Conservation (phyloP, 1,284 basidiomycete genomes). For the Trichosporon asahii region DNA sequence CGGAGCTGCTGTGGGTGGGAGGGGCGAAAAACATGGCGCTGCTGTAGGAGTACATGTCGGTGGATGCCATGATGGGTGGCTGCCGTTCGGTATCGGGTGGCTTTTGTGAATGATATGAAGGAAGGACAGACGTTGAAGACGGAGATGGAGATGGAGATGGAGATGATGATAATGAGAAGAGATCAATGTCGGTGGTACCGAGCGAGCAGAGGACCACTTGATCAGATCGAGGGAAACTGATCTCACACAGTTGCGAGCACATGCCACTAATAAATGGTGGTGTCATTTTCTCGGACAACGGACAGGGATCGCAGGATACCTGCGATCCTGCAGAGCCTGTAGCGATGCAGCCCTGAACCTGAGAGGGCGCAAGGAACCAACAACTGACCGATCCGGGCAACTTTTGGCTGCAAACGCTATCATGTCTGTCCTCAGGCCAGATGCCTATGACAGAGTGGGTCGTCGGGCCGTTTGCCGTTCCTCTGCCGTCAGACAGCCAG, state of each 20-base stretch:
- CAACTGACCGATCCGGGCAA: constrained; percentile 1
- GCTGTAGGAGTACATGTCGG: background rate
- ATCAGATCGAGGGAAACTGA: constrained; percentile 7
- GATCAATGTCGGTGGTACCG: background rate
- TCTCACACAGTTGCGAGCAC: constrained; percentile 5
- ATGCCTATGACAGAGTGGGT: constrained; percentile 1
- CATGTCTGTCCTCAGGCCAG: background rate
- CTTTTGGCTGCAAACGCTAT: background rate
- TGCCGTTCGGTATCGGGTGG: background rate
- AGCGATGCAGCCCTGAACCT: background rate
- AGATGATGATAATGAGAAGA: background rate
- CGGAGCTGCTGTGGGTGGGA: constrained; percentile 2
- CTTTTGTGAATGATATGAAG: background rate
- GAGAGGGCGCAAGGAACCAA: background rate
- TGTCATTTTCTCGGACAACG: constrained; percentile 1
- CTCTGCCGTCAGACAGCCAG: background rate
- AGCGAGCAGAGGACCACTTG: background rate
- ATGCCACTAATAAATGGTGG: background rate
- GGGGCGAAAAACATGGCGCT: constrained; percentile 7
- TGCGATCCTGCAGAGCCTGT: background rate
- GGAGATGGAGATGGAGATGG: background rate
- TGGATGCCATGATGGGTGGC: background rate
- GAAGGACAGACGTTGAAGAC: background rate
- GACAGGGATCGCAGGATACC: background rate
- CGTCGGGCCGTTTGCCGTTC: constrained; percentile 2